Conservation (phyloP, 2,329 filamentous ascomycete species). For the Aspergillus piperis region DNA sequence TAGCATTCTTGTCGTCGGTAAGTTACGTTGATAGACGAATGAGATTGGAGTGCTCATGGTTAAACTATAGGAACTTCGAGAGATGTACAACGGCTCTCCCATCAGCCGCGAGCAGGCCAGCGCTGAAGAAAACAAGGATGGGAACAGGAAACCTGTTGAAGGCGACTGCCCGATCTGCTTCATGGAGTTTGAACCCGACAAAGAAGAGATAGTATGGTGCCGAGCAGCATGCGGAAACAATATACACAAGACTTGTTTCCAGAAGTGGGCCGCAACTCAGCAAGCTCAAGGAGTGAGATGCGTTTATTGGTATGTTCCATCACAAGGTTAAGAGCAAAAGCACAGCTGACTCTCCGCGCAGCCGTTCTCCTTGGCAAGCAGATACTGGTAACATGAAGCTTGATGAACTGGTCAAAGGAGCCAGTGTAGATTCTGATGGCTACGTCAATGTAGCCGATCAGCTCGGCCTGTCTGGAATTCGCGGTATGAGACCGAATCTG, state of each 20-base stretch:
- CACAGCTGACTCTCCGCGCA: constrained; percentile 18
- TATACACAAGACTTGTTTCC: constrained; percentile 60
- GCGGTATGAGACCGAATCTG: constrained; percentile 37
- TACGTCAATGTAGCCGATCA: constrained; percentile 49
- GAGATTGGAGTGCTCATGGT: not conserved
- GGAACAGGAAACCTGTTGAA: constrained; percentile 60
- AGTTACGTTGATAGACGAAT: constrained; percentile 13
- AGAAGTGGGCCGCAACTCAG: constrained; percentile 51
- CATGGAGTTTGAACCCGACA: constrained; percentile 53
- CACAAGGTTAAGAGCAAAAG: not conserved
- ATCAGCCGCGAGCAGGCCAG: constrained; percentile 47
- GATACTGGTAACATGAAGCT: constrained; percentile 34
- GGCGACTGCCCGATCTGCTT: constrained; percentile 67
- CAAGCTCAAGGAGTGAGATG: constrained; percentile 40
- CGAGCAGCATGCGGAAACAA: constrained; percentile 64
- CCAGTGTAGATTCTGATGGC: constrained; percentile 38
- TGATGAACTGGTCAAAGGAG: constrained; percentile 32
- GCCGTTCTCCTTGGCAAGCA: constrained; percentile 45
- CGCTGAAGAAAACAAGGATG: constrained; percentile 37
- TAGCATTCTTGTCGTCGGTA: constrained; percentile 58
- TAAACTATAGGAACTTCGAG: constrained; percentile 53
- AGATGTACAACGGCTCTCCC: constrained; percentile 58
- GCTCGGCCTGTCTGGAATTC: constrained; percentile 42
- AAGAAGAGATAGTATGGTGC: constrained; percentile 58
- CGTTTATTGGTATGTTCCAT: constrained; percentile 46